Percentiles rank a stretch among this genome's conserved stretches.
phyloP scores from a whole-genome alignment of 106 monocot species.

The Phalaenopsis aphrodite region DNA sequence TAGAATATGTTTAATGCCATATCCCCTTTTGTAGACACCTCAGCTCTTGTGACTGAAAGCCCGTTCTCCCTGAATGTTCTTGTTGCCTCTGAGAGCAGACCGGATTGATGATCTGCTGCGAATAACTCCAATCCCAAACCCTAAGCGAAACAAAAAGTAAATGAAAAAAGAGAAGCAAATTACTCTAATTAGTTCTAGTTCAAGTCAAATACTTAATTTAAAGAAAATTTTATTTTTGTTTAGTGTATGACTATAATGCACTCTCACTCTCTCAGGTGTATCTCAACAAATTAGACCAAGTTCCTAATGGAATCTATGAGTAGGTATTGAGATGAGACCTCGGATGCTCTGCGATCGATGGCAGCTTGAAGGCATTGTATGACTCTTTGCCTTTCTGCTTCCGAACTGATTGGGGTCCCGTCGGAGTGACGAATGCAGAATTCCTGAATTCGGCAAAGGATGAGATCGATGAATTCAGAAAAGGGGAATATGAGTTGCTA shows the following conservation, averaged over 20 bases:
- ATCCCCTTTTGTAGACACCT: conserved; percentile 11
- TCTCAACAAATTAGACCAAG: neutral
- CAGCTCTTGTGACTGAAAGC: conserved; percentile 14
- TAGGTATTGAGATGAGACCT: conserved; percentile 3
- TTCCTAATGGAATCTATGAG: neutral
- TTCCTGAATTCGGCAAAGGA: conserved; percentile 17
- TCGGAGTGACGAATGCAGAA: conserved; percentile 41
- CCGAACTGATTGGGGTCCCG: conserved; percentile 29
- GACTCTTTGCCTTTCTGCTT: conserved; percentile 30
- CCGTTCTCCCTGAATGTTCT: conserved; percentile 30
- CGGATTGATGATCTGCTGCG: neutral
- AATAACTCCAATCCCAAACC: conserved; percentile 20
- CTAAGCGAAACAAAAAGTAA: neutral
- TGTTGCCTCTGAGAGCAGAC: conserved; percentile 22
- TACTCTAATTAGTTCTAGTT: too few relatives aligned
- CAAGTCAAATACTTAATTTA: too few relatives aligned
- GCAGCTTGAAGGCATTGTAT: conserved; percentile 37
- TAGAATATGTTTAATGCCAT: conserved; percentile 20
- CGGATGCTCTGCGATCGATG: conserved; percentile 29
- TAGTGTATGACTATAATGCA: too few relatives aligned
- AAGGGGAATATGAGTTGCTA: neutral
- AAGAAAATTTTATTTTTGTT: too few relatives aligned
- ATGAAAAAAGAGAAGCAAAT: neutral
- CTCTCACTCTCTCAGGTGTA: too few relatives aligned
- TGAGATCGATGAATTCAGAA: neutral